phyloP scores from a whole-genome alignment of 495 filamentous ascomycete species.

The Penicillium simplicissimum region DNA sequence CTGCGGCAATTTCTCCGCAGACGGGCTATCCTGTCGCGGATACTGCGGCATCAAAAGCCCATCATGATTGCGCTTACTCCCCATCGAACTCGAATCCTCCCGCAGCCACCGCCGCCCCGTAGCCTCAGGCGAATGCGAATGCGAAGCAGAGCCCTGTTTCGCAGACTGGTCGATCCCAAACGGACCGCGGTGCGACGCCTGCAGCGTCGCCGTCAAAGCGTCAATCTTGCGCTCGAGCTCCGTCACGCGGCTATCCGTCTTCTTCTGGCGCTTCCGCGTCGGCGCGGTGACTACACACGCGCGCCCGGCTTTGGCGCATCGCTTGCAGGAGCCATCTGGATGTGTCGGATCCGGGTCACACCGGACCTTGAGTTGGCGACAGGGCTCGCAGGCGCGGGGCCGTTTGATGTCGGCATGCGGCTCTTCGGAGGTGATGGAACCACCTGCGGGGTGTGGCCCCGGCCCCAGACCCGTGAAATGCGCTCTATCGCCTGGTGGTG shows the following conservation, averaged over 20 bases:
- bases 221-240: conserved; percentile 96
- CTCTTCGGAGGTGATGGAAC: conserved; percentile 37
- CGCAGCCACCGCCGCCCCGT: conserved; percentile 20
- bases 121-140: conserved; percentile 2
- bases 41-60: conserved; percentile 24
- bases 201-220: conserved; percentile 75
- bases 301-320: conserved; percentile 82
- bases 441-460: conserved; percentile 7
- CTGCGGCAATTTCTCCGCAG: conserved; percentile 25
- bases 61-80: conserved; percentile 29
- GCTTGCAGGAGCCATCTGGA: conserved; percentile 69
- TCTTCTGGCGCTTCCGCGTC: conserved; percentile 86
- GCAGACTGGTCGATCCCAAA: not conserved
- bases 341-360: conserved; percentile 70
- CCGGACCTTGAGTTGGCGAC: conserved; percentile 84
- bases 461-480: not conserved
- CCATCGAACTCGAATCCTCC: conserved; percentile 15
- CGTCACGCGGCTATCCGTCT: conserved; percentile 86
- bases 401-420: conserved; percentile 64
- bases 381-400: conserved; percentile 89
- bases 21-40: conserved; percentile 25
- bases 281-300: conserved; percentile 81
- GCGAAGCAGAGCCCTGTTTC: not conserved
- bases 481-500: conserved; percentile 1
- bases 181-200: conserved; percentile 44